These are phyloP conservation scores for Polyplosphaeria fusca DNA, from an alignment of 495 filamentous ascomycete genomes.

Conservation along the genomic window DNA sequence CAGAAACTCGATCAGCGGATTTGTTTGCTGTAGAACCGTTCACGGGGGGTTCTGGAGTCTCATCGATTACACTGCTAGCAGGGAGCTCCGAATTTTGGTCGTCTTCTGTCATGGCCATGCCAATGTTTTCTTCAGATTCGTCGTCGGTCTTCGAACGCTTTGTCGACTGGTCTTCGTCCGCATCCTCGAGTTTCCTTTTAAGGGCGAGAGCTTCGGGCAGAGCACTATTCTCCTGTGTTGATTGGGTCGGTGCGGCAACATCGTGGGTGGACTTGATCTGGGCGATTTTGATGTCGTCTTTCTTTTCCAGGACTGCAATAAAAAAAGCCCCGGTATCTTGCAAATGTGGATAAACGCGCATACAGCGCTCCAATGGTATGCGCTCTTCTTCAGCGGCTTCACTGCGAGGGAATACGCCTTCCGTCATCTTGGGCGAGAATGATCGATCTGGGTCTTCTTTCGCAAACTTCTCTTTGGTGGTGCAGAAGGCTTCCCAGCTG, in stretches of 20 bases:
- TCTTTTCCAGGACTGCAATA: slow-evolving; percentile 91
- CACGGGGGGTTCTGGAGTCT: background rate
- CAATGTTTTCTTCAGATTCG: background rate
- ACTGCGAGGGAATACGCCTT: slow-evolving; percentile 77
- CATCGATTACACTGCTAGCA: background rate
- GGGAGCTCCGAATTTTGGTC: background rate
- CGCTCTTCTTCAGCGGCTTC: slow-evolving; percentile 40
- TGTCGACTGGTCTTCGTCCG: background rate
- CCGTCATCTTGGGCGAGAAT: slow-evolving; percentile 49
- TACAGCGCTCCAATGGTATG: slow-evolving; percentile 82
- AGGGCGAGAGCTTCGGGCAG: background rate
- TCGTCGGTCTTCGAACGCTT: background rate
- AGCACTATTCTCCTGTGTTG: slow-evolving; percentile 45
- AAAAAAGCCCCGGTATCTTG: slow-evolving; percentile 98
- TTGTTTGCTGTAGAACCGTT: background rate
- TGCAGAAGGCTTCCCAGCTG: slow-evolving; percentile 70
- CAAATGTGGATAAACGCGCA: slow-evolving; percentile 88
- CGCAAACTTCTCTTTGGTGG: slow-evolving; percentile 34
- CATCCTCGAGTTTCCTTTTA: background rate
- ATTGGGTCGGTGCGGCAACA: background rate
- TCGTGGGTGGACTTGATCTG: slow-evolving; percentile 58
- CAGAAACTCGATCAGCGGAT: slow-evolving; percentile 46
- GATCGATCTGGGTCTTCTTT: slow-evolving; percentile 16
- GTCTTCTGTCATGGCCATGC: background rate
- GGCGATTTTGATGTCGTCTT: slow-evolving; percentile 76